Percentiles rank a stretch among this genome's conserved stretches.
phyloP scores from a whole-genome alignment of 2,329 filamentous ascomycete species.

The Dactylellina parvicollis region DNA sequence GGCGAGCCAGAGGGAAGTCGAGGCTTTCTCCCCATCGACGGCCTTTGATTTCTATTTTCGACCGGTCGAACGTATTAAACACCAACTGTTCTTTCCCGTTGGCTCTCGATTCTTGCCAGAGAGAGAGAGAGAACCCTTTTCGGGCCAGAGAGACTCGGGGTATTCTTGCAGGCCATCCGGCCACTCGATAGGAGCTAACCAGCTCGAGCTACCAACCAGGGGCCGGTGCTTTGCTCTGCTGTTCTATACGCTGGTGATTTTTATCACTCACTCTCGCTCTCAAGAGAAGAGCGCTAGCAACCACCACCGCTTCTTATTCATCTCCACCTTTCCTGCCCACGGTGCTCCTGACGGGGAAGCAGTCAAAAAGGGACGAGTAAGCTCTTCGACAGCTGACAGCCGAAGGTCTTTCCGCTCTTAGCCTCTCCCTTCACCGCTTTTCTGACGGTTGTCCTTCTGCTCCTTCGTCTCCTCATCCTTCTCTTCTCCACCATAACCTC shows the following conservation, averaged over 20 bases:
- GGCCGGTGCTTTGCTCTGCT: constrained; percentile 36
- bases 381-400: constrained; percentile 53
- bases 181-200: constrained; percentile 35
- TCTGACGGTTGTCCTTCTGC: constrained; percentile 17
- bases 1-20: constrained; percentile 39
- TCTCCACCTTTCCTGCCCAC: constrained; percentile 51
- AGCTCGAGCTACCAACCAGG: constrained; percentile 21
- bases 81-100: neutral
- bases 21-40: neutral
- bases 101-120: too few species aligned
- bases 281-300: constrained; percentile 34
- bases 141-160: constrained; percentile 21
- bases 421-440: constrained; percentile 19
- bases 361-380: constrained; percentile 47
- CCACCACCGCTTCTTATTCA: constrained; percentile 40
- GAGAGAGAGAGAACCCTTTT: constrained; percentile 9
- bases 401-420: constrained; percentile 33
- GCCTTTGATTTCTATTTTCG: constrained; percentile 7
- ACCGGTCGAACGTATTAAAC: neutral
- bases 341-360: constrained; percentile 48
- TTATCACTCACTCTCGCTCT: constrained; percentile 46
- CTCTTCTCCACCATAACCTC: neutral
- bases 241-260: constrained; percentile 43
- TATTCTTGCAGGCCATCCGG: constrained; percentile 38
- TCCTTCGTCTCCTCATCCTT: neutral